Base-by-base conservation (phyloP, 129 eudicot genomes). In the Mikania micrantha region DNA sequence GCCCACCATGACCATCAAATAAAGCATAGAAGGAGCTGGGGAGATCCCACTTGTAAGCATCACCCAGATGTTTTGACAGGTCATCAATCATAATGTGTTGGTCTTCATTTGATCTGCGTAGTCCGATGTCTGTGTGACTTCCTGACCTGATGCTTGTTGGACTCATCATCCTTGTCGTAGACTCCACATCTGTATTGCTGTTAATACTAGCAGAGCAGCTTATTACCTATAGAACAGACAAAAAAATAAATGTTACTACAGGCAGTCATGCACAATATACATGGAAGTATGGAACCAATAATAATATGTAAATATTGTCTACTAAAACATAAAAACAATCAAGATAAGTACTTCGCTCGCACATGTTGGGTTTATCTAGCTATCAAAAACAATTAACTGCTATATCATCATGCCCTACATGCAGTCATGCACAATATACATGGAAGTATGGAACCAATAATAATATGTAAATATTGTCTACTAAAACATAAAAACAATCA, bases 1-100 rank as follows among this genome's bases (percentile, higher is more conserved):
- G 66, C 31, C 97, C 97, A 17, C 95, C 95, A 17, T 90, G 97
- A 16, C 97, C 97, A 31, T 87, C 97, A 70, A 90, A 87, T 20
- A 90, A 83, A 19, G 85, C 97, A 48, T 84, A 90, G 24, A 90
- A 90, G 4, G 97, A 80, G 45, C 87, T 80, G 6, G 92, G 84
- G 25, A 75, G 67, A 8, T 86, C 68, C 88, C 91, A 90, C 22
- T 28, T 74, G 77, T 76, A 81, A 9, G 52, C 77, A 11, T 77
- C 17, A 1, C 85, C 95, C 48, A 90, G 63, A 29, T 79, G 85
- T 40, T 74, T 59, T 2, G 84, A 77, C 25, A 90, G 77, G 81
- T 90, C 84, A 52, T 90, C 97, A 12, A 90, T 77, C 0, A 82
- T 38, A 36, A 90, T 80, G 76, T 90, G 97, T 54, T 90, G 82